Conservation (phyloP, 208 protist species). For the Trypanosoma theileri region DNA sequence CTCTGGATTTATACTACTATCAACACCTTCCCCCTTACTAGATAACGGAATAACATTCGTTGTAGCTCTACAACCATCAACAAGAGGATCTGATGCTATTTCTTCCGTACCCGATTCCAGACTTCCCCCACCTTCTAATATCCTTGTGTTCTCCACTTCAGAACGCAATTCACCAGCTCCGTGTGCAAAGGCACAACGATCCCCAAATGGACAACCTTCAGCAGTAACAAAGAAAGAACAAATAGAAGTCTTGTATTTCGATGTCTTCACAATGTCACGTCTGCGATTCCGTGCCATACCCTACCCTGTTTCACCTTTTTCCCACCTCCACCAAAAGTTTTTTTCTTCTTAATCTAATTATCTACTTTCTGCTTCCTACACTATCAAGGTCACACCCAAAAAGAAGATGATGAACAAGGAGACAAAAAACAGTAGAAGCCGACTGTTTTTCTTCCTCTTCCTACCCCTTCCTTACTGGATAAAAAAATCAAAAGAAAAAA, state of each 20-base stretch:
- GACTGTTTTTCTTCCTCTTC: too few species aligned
- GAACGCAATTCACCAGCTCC: conserved; percentile 61
- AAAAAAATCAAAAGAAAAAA: conserved; percentile 27
- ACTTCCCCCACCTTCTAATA: neutral
- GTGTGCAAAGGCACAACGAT: conserved; percentile 82
- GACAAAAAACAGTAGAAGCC: too few species aligned
- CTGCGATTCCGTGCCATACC: conserved; percentile 58
- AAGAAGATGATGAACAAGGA: conserved; percentile 7
- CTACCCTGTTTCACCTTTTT: neutral
- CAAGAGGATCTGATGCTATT: too few species aligned
- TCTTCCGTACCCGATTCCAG: neutral
- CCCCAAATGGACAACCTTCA: conserved; percentile 70
- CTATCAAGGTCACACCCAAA: neutral
- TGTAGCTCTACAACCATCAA: too few species aligned
- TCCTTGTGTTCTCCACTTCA: conserved; percentile 28
- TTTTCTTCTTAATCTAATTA: conserved; percentile 1
- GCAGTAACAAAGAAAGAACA: conserved; percentile 64
- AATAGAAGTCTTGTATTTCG: conserved; percentile 87
- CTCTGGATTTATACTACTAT: too few species aligned
- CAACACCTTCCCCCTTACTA: too few species aligned
- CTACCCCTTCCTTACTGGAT: neutral
- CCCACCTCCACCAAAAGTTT: neutral
- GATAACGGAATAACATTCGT: too few species aligned
- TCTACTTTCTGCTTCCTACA: neutral
- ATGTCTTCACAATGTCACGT: conserved; percentile 83